A percentile compares a stretch with the other conserved stretches of the same genome.
Evolutionary conservation across 2,329 filamentous ascomycete species (phyloP).

Genomic region (Aureobasidium uvarum): DNA sequence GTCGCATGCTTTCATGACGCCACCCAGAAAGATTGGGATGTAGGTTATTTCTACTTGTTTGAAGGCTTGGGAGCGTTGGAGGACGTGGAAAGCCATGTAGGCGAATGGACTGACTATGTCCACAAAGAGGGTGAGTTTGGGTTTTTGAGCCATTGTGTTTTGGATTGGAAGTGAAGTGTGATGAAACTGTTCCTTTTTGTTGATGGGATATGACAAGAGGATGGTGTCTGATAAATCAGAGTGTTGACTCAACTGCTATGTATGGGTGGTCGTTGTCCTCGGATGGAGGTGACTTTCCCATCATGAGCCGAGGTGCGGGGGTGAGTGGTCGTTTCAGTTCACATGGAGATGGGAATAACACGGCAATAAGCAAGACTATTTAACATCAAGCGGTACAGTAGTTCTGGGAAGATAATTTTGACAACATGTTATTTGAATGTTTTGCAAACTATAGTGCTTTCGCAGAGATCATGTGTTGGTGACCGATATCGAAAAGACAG

Average conservation of each 20-base stretch:
- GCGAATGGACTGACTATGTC: slow-evolving; percentile 61
- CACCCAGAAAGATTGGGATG: slow-evolving; percentile 59
- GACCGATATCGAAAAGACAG: not conserved
- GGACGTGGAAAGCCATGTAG: slow-evolving; percentile 58
- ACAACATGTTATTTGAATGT: not conserved
- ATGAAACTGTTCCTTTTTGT: not conserved
- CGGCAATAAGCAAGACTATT: not conserved
- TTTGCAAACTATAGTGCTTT: not conserved
- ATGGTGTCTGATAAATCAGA: not conserved
- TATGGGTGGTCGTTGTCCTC: slow-evolving; percentile 10
- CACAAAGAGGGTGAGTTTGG: slow-evolving; percentile 57
- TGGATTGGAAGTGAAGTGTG: not conserved
- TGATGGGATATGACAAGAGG: not conserved
- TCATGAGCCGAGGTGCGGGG: slow-evolving; percentile 23
- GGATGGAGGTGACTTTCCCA: slow-evolving; percentile 15
- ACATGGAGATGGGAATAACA: slow-evolving; percentile 14
- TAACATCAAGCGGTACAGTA: not conserved
- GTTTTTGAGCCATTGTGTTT: slow-evolving; percentile 28
- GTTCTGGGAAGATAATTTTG: not conserved
- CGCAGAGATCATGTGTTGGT: not conserved
- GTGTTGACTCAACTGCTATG: slow-evolving; percentile 6
- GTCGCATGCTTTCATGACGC: slow-evolving; percentile 57
- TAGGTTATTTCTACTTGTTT: slow-evolving; percentile 55
- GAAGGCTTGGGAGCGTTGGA: slow-evolving; percentile 58
- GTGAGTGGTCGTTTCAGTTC: not conserved